Base-by-base conservation (phyloP, 2,329 filamentous ascomycete genomes). In the Pseudovirgaria hyperparasitica region DNA sequence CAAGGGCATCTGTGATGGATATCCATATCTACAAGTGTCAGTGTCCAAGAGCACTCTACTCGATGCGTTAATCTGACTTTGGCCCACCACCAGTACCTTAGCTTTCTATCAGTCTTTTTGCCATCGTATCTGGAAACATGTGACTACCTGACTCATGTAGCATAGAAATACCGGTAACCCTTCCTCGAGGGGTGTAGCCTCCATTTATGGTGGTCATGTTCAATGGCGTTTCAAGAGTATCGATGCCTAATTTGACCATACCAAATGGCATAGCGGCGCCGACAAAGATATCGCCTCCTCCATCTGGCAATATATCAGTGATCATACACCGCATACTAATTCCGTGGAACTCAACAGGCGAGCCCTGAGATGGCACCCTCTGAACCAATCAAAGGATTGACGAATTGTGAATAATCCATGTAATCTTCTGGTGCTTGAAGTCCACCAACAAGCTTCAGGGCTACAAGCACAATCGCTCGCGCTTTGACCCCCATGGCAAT, bases 371-470 rank as follows among this genome's bases (percentile, higher is more conserved):
- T 55, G 0, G 56, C 55, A 6, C 60, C 60, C 35, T 62, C 59
- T 1, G 58, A 58, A 5, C 60, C 61, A 12, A 64, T 62, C 23
- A 64, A 54, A 1, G 56, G 49, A 30, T 64, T 61, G 6, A 63
- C 61, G 17, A 42, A 53, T 26, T 48, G 42, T 15, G 47, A 27
- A 24, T 46, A 51, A 16, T 52, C 48, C 9, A 41, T 33, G 6
- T 28, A n/a, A n/a, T n/a, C n/a, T n/a, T n/a, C n/a, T n/a, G n/a
- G n/a, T n/a, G n/a, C n/a, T n/a, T n/a, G n/a, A n/a, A n/a, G n/a
- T n/a, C n/a, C n/a, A n/a, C n/a, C n/a, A n/a, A n/a, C n/a, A n/a
- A n/a, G n/a, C n/a, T n/a, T n/a, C n/a, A n/a, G n/a, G n/a, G n/a
- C n/a, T n/a, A n/a, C n/a, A n/a, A n/a, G n/a, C n/a, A n/a, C n/a